A percentile compares a stretch with the other conserved stretches of the same genome.
phyloP scores from a whole-genome alignment of 129 eudicot genomes.

The Heracleum sosnowskyi region DNA sequence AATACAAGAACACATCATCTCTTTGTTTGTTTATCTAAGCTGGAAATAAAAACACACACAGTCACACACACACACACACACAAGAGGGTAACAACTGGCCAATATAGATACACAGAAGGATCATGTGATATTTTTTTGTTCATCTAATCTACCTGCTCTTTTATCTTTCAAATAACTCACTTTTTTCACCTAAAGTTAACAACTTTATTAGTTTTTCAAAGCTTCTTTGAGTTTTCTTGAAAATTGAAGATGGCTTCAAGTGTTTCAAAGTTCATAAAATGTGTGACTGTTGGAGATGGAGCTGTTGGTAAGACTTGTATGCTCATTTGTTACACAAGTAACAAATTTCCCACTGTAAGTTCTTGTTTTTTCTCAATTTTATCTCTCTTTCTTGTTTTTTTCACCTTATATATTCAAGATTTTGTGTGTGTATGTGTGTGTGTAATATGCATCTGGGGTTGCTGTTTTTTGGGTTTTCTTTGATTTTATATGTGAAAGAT shows the following conservation, averaged over 20 bases:
- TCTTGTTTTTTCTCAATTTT: background rate
- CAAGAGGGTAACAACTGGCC: slow-evolving; percentile 9
- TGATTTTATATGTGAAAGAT: background rate
- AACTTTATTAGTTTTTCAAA: background rate
- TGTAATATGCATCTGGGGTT: slow-evolving; percentile 30
- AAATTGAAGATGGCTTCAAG: slow-evolving; percentile 60
- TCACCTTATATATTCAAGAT: background rate
- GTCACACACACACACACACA: background rate
- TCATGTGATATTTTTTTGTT: slow-evolving; percentile 25
- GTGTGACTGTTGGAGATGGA: slow-evolving; percentile 99
- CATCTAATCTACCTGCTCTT: slow-evolving; percentile 10
- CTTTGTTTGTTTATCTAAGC: background rate
- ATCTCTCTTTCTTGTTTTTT: background rate
- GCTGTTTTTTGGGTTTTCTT: slow-evolving; percentile 11
- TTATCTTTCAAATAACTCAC: background rate
- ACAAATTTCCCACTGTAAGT: slow-evolving; percentile 96
- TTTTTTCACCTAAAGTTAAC: background rate
- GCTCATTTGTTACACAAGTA: slow-evolving; percentile 95
- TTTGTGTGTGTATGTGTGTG: background rate
- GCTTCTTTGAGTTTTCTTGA: slow-evolving; percentile 7
- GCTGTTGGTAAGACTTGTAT: slow-evolving; percentile 98
- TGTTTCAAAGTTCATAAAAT: slow-evolving; percentile 88
- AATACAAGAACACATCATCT: background rate
- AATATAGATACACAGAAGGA: slow-evolving; percentile 15
- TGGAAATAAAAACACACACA: background rate